Conservation (phyloP, 257 asterid genomes). For the Nicotiana sylvestris region DNA sequence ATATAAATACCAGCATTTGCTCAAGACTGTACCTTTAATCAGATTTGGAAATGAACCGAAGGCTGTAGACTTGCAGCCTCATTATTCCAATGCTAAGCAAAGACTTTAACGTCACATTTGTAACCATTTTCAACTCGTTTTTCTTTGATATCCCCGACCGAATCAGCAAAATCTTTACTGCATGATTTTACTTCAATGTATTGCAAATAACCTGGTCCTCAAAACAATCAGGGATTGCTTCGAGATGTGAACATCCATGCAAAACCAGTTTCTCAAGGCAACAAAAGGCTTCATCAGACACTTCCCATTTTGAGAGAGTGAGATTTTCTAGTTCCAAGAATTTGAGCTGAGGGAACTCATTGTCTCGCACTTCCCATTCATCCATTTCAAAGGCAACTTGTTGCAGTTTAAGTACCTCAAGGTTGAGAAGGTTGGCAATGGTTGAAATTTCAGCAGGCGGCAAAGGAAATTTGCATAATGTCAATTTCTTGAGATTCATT, state of each 20-base stretch:
- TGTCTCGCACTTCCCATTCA: not conserved
- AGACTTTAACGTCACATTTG: not conserved
- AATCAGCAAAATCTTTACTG: not conserved
- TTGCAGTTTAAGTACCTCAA: not conserved
- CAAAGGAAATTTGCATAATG: not conserved
- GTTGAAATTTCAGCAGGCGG: not conserved
- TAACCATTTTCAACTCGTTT: not conserved
- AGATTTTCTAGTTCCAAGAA: not conserved
- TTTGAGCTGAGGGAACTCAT: not conserved
- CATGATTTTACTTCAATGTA: conserved; percentile 3
- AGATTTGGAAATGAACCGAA: not conserved
- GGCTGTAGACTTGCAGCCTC: not conserved
- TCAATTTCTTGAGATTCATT: not conserved
- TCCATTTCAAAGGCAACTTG: not conserved
- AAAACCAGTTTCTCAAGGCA: not conserved
- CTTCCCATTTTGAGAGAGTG: not conserved
- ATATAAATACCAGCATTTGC: not conserved
- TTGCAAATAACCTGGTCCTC: not conserved
- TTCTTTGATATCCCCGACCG: not conserved
- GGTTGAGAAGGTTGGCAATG: not conserved
- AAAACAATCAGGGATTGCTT: not conserved
- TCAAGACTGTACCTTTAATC: not conserved
- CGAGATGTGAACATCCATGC: not conserved
- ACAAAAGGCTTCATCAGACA: not conserved
- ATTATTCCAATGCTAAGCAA: not conserved